A percentile compares a stretch with the other conserved stretches of the same genome.
Evolutionary conservation across 495 filamentous ascomycete species (phyloP).

Genomic region (Daldinia concentrica): DNA sequence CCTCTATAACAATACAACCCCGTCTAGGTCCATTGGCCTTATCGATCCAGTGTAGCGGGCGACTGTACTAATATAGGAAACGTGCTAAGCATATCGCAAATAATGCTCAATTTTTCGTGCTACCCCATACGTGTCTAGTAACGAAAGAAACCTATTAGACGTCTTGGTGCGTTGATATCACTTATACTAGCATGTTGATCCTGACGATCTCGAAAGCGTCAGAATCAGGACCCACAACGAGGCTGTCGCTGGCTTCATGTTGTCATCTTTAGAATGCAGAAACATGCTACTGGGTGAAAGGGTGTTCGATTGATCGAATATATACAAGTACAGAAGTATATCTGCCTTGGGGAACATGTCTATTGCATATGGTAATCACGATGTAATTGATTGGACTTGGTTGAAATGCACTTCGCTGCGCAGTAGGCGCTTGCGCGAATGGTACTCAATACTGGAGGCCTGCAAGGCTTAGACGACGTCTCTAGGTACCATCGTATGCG

Average conservation of each 20-base stretch:
- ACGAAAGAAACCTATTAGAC: conserved; percentile 5
- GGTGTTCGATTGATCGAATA: not conserved
- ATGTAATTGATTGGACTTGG: conserved; percentile 19
- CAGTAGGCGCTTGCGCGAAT: conserved; percentile 26
- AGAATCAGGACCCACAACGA: conserved; percentile 7
- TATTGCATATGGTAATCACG: conserved; percentile 16
- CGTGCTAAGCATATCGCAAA: conserved; percentile 13
- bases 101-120: conserved; percentile 24
- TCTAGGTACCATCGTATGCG: conserved; percentile 17
- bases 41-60: conserved; percentile 29
- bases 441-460: conserved; percentile 32
- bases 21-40: conserved; percentile 23
- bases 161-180: conserved; percentile 19
- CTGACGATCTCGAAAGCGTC: conserved; percentile 9
- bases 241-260: conserved; percentile 36
- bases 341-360: conserved; percentile 7
- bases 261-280: not conserved
- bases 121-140: conserved; percentile 21
- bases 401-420: conserved; percentile 20
- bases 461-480: conserved; percentile 28
- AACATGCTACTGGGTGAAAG: not conserved
- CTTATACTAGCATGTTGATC: conserved; percentile 21
- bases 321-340: conserved; percentile 6
- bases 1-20: conserved; percentile 27
- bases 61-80: conserved; percentile 28